Evolutionary conservation across 352 stramenopile genomes (phyloP), one percentile per base, ranked within the genome.

Genomic region (Pythium monospermum): DNA sequence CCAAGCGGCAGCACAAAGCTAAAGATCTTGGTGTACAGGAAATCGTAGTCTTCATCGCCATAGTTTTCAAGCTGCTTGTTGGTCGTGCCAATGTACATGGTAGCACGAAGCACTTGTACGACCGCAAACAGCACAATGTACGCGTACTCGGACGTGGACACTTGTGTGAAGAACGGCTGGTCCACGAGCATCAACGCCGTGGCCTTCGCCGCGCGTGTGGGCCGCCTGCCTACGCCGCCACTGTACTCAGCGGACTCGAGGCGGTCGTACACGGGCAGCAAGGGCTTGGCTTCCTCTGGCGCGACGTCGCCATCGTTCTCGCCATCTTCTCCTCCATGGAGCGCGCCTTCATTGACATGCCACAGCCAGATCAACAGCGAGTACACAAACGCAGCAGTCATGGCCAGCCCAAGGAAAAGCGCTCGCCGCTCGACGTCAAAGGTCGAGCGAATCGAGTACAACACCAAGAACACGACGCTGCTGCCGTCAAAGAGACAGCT

Each of bases 11-110:
- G 62, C 32, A 93, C 67, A 30, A 95, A 79, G 59, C 80, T 88
- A 52, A 95, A 95, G 36, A 90, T 66, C 53, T 95, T 90, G 25
- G 84, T 94, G 66, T 86, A 95, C 1, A 92, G 23, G 51, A 76
- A 87, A 27, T 61, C 68, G 27, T 73, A 42, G 12, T 71, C 61
- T n/a, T 50, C 62, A 48, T 95, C 82, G 19, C 84, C 84, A 27
- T 91, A 92, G 58, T 92, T 91, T 1, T 85, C 71, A 11, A 94
- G 65, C 39, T 88, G 52, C 41, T 94, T 90, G 66, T 92, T 94
- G 26, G 77, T 75, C 44, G 84, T 91, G 49, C 84, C 84, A 49
- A 95, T 93, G 64, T 90, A 95, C 23, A 91, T 62, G 12, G 73
- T 93, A 2, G 82, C 75, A 7, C 83, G 83, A 21, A 95, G 62